Conservation (phyloP, 805 yeast species). For the Brettanomyces custersianus region DNA sequence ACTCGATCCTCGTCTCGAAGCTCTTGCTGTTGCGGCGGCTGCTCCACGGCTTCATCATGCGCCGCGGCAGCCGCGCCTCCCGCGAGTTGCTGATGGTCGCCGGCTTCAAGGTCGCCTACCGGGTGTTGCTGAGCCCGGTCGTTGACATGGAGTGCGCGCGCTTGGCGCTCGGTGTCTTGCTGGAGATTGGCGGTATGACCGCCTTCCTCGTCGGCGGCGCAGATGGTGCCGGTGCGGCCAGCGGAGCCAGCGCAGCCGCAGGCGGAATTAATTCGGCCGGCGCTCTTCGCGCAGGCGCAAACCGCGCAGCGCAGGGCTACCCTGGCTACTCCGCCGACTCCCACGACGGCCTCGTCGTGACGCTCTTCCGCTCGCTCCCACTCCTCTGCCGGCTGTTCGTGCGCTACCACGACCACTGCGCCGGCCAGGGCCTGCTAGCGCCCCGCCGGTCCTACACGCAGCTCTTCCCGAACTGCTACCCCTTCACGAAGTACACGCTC, state of each 20-base stretch:
- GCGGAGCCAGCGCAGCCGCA: background rate
- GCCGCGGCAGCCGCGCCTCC: conserved; percentile 14
- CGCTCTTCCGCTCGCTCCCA: conserved; percentile 46
- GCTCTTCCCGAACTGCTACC: conserved; percentile 60
- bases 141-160: conserved; percentile 52
- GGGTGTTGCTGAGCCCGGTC: conserved; percentile 40
- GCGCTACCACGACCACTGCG: conserved; percentile 42
- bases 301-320: too few species aligned
- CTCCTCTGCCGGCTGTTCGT: conserved; percentile 42
- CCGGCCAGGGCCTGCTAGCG: conserved; percentile 28
- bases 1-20: conserved; percentile 46
- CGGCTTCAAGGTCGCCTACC: conserved; percentile 48
- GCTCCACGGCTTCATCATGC: conserved; percentile 31
- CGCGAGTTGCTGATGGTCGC: conserved; percentile 34
- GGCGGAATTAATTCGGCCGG: background rate
- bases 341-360: conserved; percentile 31
- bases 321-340: too few species aligned
- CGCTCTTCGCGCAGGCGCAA: background rate
- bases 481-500: conserved; percentile 54
- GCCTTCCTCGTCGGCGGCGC: conserved; percentile 6
- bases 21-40: conserved; percentile 52
- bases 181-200: conserved; percentile 27
- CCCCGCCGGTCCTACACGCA: conserved; percentile 58
- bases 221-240: background rate
- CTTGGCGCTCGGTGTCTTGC: conserved; percentile 50